These are phyloP conservation scores for Diaporthe vaccinii DNA, from an alignment of 2,329 filamentous ascomycete species.

Conservation along the genomic window DNA sequence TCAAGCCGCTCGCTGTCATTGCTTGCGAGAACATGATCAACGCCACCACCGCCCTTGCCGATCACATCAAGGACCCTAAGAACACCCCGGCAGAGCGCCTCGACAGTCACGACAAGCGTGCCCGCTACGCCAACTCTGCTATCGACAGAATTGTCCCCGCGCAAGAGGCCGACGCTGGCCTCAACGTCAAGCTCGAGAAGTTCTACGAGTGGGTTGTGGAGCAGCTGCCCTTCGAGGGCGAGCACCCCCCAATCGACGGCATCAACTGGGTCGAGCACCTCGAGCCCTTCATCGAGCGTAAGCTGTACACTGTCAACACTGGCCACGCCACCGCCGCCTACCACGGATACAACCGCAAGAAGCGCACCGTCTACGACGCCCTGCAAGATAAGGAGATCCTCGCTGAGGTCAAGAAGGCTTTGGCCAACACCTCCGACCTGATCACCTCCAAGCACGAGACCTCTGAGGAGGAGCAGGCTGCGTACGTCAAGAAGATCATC, in stretches of 20 bases:
- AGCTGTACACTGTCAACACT: conserved; percentile 99
- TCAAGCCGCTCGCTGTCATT: conserved; percentile 86
- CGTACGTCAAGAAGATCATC: conserved; percentile 94
- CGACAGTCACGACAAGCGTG: conserved; percentile 77
- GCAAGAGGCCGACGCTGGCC: conserved; percentile 82
- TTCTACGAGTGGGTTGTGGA: conserved; percentile 99
- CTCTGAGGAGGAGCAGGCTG: conserved; percentile 78
- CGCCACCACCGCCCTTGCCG: conserved; percentile 88
- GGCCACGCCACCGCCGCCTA: conserved; percentile 96
- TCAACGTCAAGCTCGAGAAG: conserved; percentile 96
- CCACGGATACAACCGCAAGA: conserved; percentile 89
- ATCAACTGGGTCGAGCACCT: conserved; percentile 95
- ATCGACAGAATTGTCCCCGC: conserved; percentile 98
- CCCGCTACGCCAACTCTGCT: conserved; percentile 95
- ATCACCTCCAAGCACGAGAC: conserved; percentile 92
- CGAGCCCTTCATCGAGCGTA: conserved; percentile 97
- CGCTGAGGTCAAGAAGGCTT: conserved; percentile 81
- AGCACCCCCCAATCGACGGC: conserved; percentile 82
- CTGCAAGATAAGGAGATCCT: conserved; percentile 85
- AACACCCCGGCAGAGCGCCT: conserved; percentile 79
- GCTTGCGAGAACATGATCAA: conserved; percentile 98
- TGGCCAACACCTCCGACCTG: conserved; percentile 87
- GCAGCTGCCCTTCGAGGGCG: conserved; percentile 82
- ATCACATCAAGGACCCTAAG: conserved; percentile 80
- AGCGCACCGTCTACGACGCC: conserved; percentile 90